Evolutionary conservation across 164 flowering plant species (phyloP).

Genomic region (Akebia trifoliata): DNA sequence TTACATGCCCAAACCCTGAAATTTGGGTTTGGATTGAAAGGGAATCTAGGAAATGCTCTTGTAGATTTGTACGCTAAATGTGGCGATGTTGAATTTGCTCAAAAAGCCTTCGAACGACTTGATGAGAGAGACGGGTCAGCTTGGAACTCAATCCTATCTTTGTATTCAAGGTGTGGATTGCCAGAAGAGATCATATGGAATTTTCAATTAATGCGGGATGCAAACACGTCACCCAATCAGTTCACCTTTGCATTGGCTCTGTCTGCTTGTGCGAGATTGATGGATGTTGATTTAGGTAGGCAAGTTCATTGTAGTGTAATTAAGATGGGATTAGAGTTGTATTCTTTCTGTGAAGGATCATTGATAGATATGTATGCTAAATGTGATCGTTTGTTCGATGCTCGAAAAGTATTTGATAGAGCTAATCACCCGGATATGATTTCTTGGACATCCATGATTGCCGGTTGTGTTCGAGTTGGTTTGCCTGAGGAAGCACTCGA

Average conservation of each 20-base stretch:
- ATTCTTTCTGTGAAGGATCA: constrained; percentile 63
- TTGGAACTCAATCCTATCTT: constrained; percentile 73
- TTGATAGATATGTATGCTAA: constrained; percentile 80
- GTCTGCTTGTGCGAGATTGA: constrained; percentile 55
- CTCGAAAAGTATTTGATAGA: constrained; percentile 53
- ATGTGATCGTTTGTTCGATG: constrained; percentile 43
- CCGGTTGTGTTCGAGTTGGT: constrained; percentile 61
- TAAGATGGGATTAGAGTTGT: constrained; percentile 49
- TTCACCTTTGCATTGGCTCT: constrained; percentile 61
- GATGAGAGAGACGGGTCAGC: constrained; percentile 39
- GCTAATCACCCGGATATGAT: constrained; percentile 44
- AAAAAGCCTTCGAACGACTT: constrained; percentile 43
- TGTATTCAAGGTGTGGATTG: constrained; percentile 46
- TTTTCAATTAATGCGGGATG: constrained; percentile 42
- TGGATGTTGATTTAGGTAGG: constrained; percentile 39
- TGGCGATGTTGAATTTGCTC: constrained; percentile 44
- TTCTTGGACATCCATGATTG: constrained; percentile 84
- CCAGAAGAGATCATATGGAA: constrained; percentile 28
- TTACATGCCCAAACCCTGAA: constrained; percentile 53
- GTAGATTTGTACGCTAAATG: constrained; percentile 79
- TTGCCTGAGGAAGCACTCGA: constrained; percentile 51
- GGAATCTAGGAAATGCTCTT: constrained; percentile 54
- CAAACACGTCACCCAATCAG: constrained; percentile 47
- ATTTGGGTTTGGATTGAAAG: constrained; percentile 42
- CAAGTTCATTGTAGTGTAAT: constrained; percentile 56